Base-by-base conservation (phyloP, 2,329 filamentous ascomycete species). In the Colletotrichum eleusines region DNA sequence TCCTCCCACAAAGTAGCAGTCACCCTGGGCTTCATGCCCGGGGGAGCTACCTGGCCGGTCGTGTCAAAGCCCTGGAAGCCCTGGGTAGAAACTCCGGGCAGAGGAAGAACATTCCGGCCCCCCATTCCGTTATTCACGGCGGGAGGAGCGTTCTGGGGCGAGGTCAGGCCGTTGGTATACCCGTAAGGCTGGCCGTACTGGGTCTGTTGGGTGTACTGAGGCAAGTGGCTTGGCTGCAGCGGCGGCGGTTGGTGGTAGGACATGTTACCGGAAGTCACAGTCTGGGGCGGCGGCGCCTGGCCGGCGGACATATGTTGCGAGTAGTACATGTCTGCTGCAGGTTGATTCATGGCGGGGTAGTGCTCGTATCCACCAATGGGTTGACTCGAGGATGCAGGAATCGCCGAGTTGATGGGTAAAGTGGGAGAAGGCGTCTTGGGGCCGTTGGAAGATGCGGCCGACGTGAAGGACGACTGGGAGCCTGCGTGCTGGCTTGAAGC, bases 1-100 rank as follows among this genome's bases (percentile, higher is more conserved):
- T 99, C 96, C 84, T 98, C 96, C 96, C 96, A 99, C 31, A 99
- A 81, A 0, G 96, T 99, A 11, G 96, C 96, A 5, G 96, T 98
- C 35, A 99, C 96, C 73, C 95, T 88, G 26, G 96, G 96, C 84
- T 98, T 98, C 90, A 97, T 97, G 38, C 95, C 95, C 3, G 93
- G 93, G 11, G 96, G 96, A 23, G 94, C 93, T 71, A 97, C 84
- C 80, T 98, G 96, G 11, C 96, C 96, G n/a, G 94, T 97, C 9
- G 91, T 92, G 79, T 98, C 96, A 74, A 89, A 90, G 5, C 84
- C 84, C 64, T 82, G 80, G 78, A 92, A 94, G 26, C 81, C 83
- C 55, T 88, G 83, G 75, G 84, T 84, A 64, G 81, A 77, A 23
- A 86, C 83, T 71, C 92, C 84, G 64, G 92, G 93, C 9, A 94